Conservation (phyloP, 352 stramenopile species). For the Phytophthora hybrid region DNA sequence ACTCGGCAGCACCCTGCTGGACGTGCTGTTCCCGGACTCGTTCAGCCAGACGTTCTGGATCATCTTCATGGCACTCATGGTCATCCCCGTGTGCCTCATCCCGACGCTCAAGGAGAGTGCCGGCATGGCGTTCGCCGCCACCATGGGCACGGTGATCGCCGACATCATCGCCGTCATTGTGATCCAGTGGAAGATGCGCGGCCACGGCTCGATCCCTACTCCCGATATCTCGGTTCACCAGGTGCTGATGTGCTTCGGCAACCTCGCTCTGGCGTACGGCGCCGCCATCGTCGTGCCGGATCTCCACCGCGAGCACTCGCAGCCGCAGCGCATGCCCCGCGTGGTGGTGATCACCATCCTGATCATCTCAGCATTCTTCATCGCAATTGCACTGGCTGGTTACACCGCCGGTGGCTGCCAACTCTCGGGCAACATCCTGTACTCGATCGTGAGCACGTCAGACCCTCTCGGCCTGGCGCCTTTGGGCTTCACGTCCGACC, state of each 20-base stretch:
- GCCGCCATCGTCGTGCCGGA: slow-evolving; percentile 63
- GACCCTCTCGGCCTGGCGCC: slow-evolving; percentile 36
- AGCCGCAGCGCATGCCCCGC: slow-evolving; percentile 61
- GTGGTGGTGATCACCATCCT: slow-evolving; percentile 60
- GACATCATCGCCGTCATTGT: slow-evolving; percentile 50
- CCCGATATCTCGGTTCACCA: slow-evolving; percentile 54
- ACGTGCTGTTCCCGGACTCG: slow-evolving; percentile 56
- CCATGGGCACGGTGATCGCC: slow-evolving; percentile 59
- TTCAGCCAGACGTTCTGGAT: slow-evolving; percentile 57
- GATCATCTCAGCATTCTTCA: slow-evolving; percentile 59
- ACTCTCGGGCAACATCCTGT: slow-evolving; percentile 65
- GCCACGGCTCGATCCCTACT: slow-evolving; percentile 45
- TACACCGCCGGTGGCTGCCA: slow-evolving; percentile 63
- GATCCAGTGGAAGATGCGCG: slow-evolving; percentile 57
- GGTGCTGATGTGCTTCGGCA: slow-evolving; percentile 59
- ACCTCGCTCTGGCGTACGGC: slow-evolving; percentile 57
- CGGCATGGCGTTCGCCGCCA: slow-evolving; percentile 51
- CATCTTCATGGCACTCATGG: slow-evolving; percentile 57
- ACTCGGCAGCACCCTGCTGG: slow-evolving; percentile 49
- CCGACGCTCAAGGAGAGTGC: slow-evolving; percentile 63
- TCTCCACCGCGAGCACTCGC: slow-evolving; percentile 58
- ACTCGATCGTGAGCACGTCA: slow-evolving; percentile 52
- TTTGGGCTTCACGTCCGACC: slow-evolving; percentile 57
- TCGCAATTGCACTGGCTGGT: slow-evolving; percentile 46
- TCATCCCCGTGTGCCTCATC: slow-evolving; percentile 53